A percentile compares a stretch with the other conserved stretches of the same genome.
Evolutionary conservation across 768 basidiomycete species (phyloP).

Genomic region (Rhizopogon vesiculosus): DNA sequence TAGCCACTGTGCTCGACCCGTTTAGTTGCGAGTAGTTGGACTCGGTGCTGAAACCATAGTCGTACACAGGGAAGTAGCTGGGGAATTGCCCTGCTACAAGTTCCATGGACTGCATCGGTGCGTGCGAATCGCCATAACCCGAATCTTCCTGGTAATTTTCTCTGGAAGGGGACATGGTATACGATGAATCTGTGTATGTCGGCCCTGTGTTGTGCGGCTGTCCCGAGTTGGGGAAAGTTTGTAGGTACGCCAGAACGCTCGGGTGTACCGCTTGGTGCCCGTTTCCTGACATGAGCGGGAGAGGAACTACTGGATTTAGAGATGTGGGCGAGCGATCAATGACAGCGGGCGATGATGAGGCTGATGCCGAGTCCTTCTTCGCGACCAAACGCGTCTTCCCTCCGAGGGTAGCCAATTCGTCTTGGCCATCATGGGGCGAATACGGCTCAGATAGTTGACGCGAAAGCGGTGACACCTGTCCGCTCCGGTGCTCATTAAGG

Average conservation of each 20-base stretch:
- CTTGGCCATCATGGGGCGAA: constrained; percentile 47
- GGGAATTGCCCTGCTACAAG: constrained; percentile 42
- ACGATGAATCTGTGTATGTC: constrained; percentile 20
- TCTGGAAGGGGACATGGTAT: constrained; percentile 18
- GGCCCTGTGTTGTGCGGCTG: constrained; percentile 17
- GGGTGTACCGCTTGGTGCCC: constrained; percentile 51
- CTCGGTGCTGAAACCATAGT: constrained; percentile 43
- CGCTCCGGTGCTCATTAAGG: constrained; percentile 59
- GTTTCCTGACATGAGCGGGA: constrained; percentile 49
- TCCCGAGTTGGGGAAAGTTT: constrained; percentile 44
- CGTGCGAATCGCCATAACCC: constrained; percentile 8
- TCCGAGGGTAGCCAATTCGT: constrained; percentile 60
- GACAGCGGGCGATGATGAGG: constrained; percentile 33
- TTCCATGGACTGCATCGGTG: constrained; percentile 27
- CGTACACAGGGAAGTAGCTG: constrained; percentile 73
- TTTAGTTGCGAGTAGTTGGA: constrained; percentile 34
- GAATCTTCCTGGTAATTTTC: constrained; percentile 15
- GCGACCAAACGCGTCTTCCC: constrained; percentile 63
- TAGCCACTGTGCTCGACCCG: constrained; percentile 27
- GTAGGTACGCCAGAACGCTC: constrained; percentile 63
- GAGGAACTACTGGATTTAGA: constrained; percentile 66
- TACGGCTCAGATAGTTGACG: constrained; percentile 34
- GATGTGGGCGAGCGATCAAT: constrained; percentile 67
- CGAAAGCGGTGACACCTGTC: constrained; percentile 42
- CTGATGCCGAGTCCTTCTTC: constrained; percentile 55